These are phyloP conservation scores for Tolypocladium album DNA, from an alignment of 2,329 filamentous ascomycete genomes.

Conservation along the genomic window DNA sequence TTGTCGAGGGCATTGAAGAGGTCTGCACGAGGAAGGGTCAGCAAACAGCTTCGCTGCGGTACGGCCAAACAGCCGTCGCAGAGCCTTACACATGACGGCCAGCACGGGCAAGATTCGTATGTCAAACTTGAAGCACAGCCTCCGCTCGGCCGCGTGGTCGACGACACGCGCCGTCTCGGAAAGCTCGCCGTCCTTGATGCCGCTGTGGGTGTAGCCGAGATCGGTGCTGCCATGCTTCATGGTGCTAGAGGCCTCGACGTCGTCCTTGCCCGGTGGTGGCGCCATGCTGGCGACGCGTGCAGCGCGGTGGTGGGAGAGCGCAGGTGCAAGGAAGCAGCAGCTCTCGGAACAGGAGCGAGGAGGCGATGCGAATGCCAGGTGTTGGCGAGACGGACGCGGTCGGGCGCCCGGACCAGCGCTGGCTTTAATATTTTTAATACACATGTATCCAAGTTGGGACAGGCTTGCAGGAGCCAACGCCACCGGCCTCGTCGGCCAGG, in stretches of 20 bases:
- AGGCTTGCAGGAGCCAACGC: not conserved
- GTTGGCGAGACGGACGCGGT: not conserved
- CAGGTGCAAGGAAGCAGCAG: not conserved
- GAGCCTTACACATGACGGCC: constrained; percentile 36
- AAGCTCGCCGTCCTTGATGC: constrained; percentile 3
- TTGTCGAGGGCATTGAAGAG: constrained; percentile 37
- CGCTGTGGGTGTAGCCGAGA: constrained; percentile 5
- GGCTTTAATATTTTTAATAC: not conserved
- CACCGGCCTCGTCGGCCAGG: not conserved
- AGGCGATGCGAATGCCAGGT: not conserved
- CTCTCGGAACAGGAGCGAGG: not conserved
- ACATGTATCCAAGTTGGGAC: not conserved
- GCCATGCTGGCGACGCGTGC: not conserved
- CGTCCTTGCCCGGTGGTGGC: not conserved
- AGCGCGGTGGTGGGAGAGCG: not conserved
- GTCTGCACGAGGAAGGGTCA: constrained; percentile 12
- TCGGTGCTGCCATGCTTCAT: constrained; percentile 3
- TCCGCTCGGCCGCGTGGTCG: constrained; percentile 34
- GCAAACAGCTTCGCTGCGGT: not conserved
- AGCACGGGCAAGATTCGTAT: constrained; percentile 41
- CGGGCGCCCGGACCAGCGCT: not conserved
- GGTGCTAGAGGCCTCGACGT: constrained; percentile 3
- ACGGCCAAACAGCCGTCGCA: no score
- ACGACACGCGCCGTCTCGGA: constrained; percentile 18
- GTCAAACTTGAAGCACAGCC: constrained; percentile 44